phyloP scores from a whole-genome alignment of 2,329 filamentous ascomycete genomes.

The Neopestalotiopsis sp. region DNA sequence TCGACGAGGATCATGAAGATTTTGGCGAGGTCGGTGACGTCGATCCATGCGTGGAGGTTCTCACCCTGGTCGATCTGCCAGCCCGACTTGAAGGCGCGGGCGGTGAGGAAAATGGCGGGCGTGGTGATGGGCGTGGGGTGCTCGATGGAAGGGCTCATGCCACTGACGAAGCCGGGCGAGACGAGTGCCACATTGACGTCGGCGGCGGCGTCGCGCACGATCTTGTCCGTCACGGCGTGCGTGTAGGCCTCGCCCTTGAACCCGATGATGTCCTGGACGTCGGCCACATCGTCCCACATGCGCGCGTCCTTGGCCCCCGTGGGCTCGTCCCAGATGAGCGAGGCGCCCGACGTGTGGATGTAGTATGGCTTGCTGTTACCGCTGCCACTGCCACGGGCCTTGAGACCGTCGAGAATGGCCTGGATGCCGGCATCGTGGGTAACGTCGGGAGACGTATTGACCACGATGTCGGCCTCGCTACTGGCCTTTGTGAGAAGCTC shows the following conservation, averaged over 20 bases:
- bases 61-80: slow-evolving; percentile 25
- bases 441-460: slow-evolving; percentile 26
- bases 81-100: slow-evolving; percentile 22
- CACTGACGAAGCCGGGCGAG: slow-evolving; percentile 25
- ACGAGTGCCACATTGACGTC: slow-evolving; percentile 27
- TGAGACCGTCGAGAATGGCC: slow-evolving; percentile 20
- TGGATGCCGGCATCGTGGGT: slow-evolving; percentile 22
- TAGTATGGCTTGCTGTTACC: slow-evolving; percentile 18
- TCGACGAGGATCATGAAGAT: slow-evolving; percentile 24
- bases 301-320: slow-evolving; percentile 18
- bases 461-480: slow-evolving; percentile 24
- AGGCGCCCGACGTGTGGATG: slow-evolving; percentile 27
- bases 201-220: slow-evolving; percentile 20
- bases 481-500: slow-evolving; percentile 18
- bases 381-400: not conserved
- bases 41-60: slow-evolving; percentile 22
- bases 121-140: slow-evolving; percentile 25
- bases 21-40: slow-evolving; percentile 24
- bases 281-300: slow-evolving; percentile 26
- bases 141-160: slow-evolving; percentile 24
- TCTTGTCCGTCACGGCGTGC: slow-evolving; percentile 25
- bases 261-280: slow-evolving; percentile 20
- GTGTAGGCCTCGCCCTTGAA: slow-evolving; percentile 21
- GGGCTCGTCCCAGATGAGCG: slow-evolving; percentile 24
- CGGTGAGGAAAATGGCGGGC: slow-evolving; percentile 21